Evolutionary conservation across 371 early-diverging fungal species (phyloP), one percentile per base, ranked within the genome.

Genomic region (Funneliformis caledonium): DNA sequence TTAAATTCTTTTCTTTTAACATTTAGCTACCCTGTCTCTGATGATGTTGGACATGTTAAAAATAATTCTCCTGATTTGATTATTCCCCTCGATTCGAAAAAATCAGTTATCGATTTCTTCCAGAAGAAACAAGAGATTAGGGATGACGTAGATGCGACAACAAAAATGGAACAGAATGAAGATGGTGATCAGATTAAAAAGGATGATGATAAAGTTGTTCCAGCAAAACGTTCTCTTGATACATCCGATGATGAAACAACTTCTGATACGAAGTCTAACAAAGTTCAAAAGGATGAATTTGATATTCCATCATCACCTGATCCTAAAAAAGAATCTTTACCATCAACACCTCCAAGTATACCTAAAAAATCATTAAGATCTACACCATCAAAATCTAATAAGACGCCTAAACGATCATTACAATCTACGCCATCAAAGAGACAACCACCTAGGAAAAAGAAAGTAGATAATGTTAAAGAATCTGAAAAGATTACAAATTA

Each of bases 1-100:
- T 42, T 26, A 19, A 68, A 45, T 22, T 47, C 16, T 31, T 45
- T 5, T 19, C 4, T 75, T 26, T 22, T n/a, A 65, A 48, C 76
- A 52, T 65, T 14, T 48, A 83, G 83, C 72, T 70, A 64, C 64
- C 76, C 78, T n/a, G 88, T 89, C 33, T 85, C 83, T 64, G 85
- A 85, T 61, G 87, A 87, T 9, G 85, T 87, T 26, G 84, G 85
- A 33, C 85, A 85, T 76, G 86, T 89, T 7, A 87, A 87, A 22
- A 87, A 85, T 72, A 86, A 92, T 70, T 84, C 84, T 4, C 81
- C 86, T 0, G 85, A 85, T 43, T 88, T 89, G 73, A 82, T 90
- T 33, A 73, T 84, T 26, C 89, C 89, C 10, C 76, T 85, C 0
- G 82, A 85, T 68, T 33, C 2, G 31, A 65, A 16, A 65, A 65